A percentile compares a stretch with the other conserved stretches of the same genome.
Evolutionary conservation across 495 filamentous ascomycete genomes (phyloP).

Genomic region (Aspergillus wentii): DNA sequence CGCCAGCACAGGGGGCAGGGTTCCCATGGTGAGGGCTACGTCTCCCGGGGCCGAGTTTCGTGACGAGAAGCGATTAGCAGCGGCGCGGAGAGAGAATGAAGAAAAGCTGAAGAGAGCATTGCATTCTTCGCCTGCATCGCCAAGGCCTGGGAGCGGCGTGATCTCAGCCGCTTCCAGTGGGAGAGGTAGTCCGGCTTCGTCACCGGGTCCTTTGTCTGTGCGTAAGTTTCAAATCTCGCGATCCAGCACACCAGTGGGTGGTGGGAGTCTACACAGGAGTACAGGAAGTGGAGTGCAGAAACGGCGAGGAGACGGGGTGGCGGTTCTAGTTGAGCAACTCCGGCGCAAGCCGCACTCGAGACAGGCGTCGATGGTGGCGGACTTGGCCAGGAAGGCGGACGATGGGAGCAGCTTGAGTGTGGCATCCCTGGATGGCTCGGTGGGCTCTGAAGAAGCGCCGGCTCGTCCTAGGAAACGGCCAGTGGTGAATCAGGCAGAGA

Average conservation of each 20-base stretch:
- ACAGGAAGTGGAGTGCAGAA: conserved; percentile 36
- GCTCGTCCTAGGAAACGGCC: conserved; percentile 34
- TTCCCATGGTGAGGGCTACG: conserved; percentile 38
- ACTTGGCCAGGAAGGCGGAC: conserved; percentile 21
- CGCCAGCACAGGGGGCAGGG: conserved; percentile 12
- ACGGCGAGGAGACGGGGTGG: conserved; percentile 28
- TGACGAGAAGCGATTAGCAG: conserved; percentile 29
- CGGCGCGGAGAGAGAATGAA: conserved; percentile 23
- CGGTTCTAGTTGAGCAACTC: conserved; percentile 40
- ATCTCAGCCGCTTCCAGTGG: conserved; percentile 12
- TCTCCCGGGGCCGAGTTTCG: conserved; percentile 43
- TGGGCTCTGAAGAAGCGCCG: conserved; percentile 1
- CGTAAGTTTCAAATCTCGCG: conserved; percentile 42
- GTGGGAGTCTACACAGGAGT: conserved; percentile 15
- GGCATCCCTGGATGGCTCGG: neutral
- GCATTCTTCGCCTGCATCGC: conserved; percentile 12
- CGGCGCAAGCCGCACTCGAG: conserved; percentile 33
- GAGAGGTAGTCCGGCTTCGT: conserved; percentile 10
- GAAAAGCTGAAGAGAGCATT: conserved; percentile 26
- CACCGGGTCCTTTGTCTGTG: conserved; percentile 23
- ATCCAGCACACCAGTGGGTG: conserved; percentile 25
- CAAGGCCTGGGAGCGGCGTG: neutral
- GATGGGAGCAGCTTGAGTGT: neutral
- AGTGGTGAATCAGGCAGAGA: conserved; percentile 41
- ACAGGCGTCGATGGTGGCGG: conserved; percentile 35